Percentiles rank a stretch among this genome's conserved stretches.
phyloP scores from a whole-genome alignment of 345 rosid genomes.

The Murraya koenigii region DNA sequence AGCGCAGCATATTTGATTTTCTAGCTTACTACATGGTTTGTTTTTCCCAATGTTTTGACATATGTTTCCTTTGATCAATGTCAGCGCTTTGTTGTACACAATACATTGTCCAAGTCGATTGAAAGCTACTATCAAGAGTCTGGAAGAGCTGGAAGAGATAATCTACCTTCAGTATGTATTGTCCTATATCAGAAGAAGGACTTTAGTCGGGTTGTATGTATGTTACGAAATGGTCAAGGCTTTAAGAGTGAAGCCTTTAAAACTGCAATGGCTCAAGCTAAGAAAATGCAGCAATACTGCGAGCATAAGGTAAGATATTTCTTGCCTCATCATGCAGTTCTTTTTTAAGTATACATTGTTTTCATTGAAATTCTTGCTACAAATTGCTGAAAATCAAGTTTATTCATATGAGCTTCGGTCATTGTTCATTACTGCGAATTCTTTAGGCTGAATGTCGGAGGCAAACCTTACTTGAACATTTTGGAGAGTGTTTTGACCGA shows the following conservation, averaged over 20 bases:
- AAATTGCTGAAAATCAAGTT: not conserved
- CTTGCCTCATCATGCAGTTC: not conserved
- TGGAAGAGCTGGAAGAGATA: conserved; percentile 92
- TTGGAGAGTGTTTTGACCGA: conserved; percentile 68
- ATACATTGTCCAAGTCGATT: conserved; percentile 84
- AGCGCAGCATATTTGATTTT: not conserved
- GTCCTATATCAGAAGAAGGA: conserved; percentile 90
- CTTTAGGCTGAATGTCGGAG: conserved; percentile 67
- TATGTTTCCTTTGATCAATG: not conserved
- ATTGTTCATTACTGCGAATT: conserved; percentile 13
- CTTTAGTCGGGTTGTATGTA: conserved; percentile 87
- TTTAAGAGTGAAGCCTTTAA: conserved; percentile 63
- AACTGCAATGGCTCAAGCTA: conserved; percentile 79
- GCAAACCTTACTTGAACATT: conserved; percentile 73
- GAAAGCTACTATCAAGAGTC: conserved; percentile 98
- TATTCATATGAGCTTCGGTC: not conserved
- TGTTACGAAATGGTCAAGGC: conserved; percentile 78
- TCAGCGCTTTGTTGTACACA: conserved; percentile 89
- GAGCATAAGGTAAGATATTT: conserved; percentile 62
- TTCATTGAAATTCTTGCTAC: not conserved
- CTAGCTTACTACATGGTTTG: not conserved
- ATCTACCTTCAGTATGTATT: conserved; percentile 60
- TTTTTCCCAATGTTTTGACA: not conserved
- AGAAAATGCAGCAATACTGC: conserved; percentile 89
- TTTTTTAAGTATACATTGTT: not conserved